A percentile compares a stretch with the other conserved stretches of the same genome.
Conservation (phyloP, 305 asterid species). For the Nicotiana rustica region DNA sequence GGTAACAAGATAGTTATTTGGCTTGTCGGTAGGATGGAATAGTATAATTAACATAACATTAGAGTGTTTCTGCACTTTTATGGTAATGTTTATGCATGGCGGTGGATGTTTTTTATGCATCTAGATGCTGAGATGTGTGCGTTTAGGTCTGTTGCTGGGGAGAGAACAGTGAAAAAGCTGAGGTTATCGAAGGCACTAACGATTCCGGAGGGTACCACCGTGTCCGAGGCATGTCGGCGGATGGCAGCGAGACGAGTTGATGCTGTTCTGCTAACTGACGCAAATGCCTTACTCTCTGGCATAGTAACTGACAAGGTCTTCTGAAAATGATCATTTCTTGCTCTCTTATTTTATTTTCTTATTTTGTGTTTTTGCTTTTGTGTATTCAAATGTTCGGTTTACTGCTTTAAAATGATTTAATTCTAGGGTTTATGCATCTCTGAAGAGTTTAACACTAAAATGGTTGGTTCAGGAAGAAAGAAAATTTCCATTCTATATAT, state of each 20-base stretch:
- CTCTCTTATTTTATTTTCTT: not conserved
- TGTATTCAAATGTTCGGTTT: constrained; percentile 5
- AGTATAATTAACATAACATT: not conserved
- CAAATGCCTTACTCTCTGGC: constrained; percentile 96
- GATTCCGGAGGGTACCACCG: constrained; percentile 92
- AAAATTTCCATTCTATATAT: not conserved
- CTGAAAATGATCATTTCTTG: not conserved
- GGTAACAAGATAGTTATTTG: not conserved
- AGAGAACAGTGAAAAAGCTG: constrained; percentile 97
- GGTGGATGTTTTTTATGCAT: constrained; percentile 4
- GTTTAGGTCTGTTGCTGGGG: constrained; percentile 65
- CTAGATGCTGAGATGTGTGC: constrained; percentile 28
- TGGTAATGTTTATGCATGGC: constrained; percentile 5
- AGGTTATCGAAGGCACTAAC: constrained; percentile 94
- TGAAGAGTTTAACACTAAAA: constrained; percentile 26
- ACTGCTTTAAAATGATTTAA: not conserved
- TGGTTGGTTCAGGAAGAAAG: not conserved
- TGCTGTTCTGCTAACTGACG: constrained; percentile 90
- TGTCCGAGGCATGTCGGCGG: constrained; percentile 93
- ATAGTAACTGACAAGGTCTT: constrained; percentile 93
- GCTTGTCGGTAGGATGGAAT: not conserved
- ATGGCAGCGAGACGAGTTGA: constrained; percentile 93
- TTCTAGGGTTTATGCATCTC: not conserved
- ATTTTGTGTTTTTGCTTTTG: not conserved
- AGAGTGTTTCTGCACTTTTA: not conserved